phyloP scores from a whole-genome alignment of 2,329 filamentous ascomycete genomes.

The Colletotrichum sp. region DNA sequence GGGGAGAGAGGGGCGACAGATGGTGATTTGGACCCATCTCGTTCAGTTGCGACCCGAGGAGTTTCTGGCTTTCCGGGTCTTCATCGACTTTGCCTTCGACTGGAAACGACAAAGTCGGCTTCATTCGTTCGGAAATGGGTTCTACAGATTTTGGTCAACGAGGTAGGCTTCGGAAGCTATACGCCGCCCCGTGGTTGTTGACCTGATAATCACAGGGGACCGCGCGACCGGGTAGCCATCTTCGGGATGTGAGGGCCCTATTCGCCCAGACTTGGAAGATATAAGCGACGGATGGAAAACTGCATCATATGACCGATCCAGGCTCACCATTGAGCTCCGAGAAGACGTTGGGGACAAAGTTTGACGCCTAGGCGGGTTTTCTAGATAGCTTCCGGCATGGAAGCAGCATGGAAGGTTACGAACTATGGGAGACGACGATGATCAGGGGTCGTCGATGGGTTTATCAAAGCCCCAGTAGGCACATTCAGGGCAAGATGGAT shows the following conservation, averaged over 20 bases:
- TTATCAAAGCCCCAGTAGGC: background rate
- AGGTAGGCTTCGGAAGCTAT: background rate
- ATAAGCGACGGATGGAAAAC: background rate
- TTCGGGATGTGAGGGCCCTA: background rate
- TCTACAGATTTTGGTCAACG: background rate
- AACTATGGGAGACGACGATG: background rate
- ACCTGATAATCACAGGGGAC: background rate
- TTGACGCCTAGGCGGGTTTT: background rate
- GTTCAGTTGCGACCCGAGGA: background rate
- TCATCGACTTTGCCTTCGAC: background rate
- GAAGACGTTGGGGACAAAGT: background rate
- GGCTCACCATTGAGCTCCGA: background rate
- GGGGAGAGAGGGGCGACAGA: conserved; percentile 35
- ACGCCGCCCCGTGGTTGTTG: background rate
- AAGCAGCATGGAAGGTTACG: background rate
- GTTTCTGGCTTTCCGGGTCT: background rate
- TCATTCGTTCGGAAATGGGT: background rate
- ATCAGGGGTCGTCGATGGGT: background rate
- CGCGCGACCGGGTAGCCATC: background rate
- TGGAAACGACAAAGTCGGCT: background rate
- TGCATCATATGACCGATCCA: background rate
- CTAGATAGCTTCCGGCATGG: background rate
- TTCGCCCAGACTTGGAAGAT: background rate
- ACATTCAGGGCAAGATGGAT: background rate
- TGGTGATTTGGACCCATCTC: conserved; percentile 22